Conservation (phyloP, 805 yeast genomes). For the Danielozyma ontarioensis region DNA sequence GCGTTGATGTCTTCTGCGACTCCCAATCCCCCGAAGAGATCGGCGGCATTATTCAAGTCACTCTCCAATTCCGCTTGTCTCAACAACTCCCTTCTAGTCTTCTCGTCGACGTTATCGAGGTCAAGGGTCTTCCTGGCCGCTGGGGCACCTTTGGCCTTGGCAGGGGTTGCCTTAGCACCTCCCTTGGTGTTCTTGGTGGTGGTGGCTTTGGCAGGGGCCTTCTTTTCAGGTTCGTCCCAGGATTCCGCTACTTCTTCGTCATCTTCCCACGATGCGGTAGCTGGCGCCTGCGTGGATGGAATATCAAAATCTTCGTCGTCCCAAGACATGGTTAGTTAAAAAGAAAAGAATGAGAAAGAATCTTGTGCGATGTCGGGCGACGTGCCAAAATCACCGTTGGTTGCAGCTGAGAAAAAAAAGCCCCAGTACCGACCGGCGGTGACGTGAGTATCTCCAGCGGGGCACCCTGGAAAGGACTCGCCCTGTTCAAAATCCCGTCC, state of each 20-base stretch:
- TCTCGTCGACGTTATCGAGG: conserved; percentile 66
- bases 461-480: too few relatives aligned
- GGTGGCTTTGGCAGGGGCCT: conserved; percentile 38
- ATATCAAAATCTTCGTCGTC: conserved; percentile 92
- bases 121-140: conserved; percentile 31
- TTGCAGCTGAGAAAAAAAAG: neutral
- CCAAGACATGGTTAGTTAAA: conserved; percentile 47
- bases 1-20: conserved; percentile 43
- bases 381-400: neutral
- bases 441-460: too few relatives aligned
- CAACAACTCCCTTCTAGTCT: conserved; percentile 68
- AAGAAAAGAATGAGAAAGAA: too few relatives aligned
- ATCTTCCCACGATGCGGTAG: conserved; percentile 77
- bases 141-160: neutral
- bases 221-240: conserved; percentile 61
- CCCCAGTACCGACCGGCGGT: neutral
- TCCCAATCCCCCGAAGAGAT: conserved; percentile 72
- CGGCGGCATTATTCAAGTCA: conserved; percentile 91
- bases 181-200: conserved; percentile 41
- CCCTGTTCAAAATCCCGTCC: too few relatives aligned
- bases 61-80: conserved; percentile 76
- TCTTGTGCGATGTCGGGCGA: neutral
- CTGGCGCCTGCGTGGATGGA: conserved; percentile 45
- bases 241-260: conserved; percentile 76
- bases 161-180: conserved; percentile 7